A percentile compares a stretch with the other conserved stretches of the same genome.
Evolutionary conservation across 2,329 filamentous ascomycete species (phyloP).

Genomic region (Aspergillus niger): DNA sequence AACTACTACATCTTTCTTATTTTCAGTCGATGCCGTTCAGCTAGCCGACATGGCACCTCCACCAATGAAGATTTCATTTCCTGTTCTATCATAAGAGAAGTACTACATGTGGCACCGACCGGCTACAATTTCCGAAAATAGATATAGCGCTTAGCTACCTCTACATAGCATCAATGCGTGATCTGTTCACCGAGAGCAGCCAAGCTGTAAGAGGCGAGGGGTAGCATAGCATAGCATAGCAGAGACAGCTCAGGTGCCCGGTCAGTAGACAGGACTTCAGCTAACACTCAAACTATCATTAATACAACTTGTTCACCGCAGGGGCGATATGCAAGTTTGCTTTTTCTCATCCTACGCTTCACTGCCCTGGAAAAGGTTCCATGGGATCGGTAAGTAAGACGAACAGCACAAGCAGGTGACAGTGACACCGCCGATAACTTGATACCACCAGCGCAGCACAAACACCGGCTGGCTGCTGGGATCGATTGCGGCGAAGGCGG

Average conservation of each 20-base stretch:
- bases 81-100: neutral
- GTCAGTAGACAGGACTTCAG: neutral
- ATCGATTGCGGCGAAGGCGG: neutral
- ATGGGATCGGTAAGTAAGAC: neutral
- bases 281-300: too few species aligned
- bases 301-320: neutral
- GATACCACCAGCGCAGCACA: neutral
- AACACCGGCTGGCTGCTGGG: neutral
- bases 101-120: neutral
- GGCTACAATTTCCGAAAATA: neutral
- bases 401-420: neutral
- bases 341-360: neutral
- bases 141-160: neutral
- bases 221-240: neutral
- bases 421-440: neutral
- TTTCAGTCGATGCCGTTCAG: slow-evolving; percentile 19
- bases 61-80: slow-evolving; percentile 22
- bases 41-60: slow-evolving; percentile 23
- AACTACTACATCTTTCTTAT: slow-evolving; percentile 26
- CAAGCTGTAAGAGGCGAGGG: neutral
- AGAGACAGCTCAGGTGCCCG: neutral
- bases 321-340: neutral
- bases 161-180: neutral
- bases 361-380: neutral
- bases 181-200: neutral